Percentiles rank a stretch among this genome's conserved stretches.
phyloP scores from a whole-genome alignment of 2,329 filamentous ascomycete genomes.

The Coniochaeta sp. region DNA sequence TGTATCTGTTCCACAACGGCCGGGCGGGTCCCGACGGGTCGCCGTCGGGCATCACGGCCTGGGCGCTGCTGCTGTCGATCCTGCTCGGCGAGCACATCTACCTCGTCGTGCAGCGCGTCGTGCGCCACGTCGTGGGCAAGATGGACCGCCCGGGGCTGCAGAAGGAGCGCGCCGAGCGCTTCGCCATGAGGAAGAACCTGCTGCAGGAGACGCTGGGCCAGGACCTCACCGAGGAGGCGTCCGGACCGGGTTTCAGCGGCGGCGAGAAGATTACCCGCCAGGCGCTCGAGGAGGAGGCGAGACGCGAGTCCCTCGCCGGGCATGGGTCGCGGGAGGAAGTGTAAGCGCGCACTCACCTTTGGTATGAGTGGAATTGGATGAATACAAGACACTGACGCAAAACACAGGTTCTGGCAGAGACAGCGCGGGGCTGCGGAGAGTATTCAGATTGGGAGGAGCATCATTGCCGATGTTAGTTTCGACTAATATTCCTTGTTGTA shows the following conservation, averaged over 20 bases:
- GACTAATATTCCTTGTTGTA: not conserved
- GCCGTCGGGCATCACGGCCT: constrained; percentile 65
- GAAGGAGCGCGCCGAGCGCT: constrained; percentile 77
- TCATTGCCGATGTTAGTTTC: constrained; percentile 40
- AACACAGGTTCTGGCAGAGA: constrained; percentile 51
- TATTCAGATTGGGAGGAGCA: constrained; percentile 44
- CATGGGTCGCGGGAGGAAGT: constrained; percentile 43
- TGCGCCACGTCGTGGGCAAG: constrained; percentile 67
- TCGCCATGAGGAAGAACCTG: constrained; percentile 69
- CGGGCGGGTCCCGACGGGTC: constrained; percentile 58
- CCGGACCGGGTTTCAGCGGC: constrained; percentile 37
- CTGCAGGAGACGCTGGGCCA: constrained; percentile 65
- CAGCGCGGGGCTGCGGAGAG: constrained; percentile 52
- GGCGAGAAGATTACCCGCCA: constrained; percentile 58
- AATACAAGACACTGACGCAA: constrained; percentile 12
- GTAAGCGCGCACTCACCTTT: constrained; percentile 29
- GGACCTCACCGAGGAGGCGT: constrained; percentile 41
- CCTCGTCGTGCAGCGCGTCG: constrained; percentile 65
- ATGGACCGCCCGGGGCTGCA: constrained; percentile 81
- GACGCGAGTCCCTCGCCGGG: constrained; percentile 39
- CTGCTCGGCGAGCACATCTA: constrained; percentile 87
- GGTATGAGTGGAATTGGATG: not conserved
- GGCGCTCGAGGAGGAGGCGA: constrained; percentile 57
- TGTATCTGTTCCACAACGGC: constrained; percentile 78
- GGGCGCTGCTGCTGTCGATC: constrained; percentile 75